These are phyloP conservation scores for Plasmodium vivax DNA, from an alignment of 169 alveolate species.

Conservation along the genomic window DNA sequence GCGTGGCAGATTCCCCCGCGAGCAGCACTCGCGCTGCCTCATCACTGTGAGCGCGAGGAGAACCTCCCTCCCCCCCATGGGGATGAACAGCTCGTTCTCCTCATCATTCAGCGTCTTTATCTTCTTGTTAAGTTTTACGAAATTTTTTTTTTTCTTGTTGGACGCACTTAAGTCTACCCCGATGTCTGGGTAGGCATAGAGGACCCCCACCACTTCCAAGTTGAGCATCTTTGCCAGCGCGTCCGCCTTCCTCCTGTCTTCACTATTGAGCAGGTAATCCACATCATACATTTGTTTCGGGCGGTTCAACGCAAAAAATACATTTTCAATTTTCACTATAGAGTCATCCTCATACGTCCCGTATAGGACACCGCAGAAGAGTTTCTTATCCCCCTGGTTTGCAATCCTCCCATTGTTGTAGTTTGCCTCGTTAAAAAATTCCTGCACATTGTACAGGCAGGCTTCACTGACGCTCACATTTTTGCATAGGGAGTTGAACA, in stretches of 20 bases:
- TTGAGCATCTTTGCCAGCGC: conserved; percentile 39
- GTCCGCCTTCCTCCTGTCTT: conserved; percentile 64
- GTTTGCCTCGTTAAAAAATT: conserved; percentile 43
- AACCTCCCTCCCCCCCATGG: conserved; percentile 75
- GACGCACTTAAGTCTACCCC: conserved; percentile 44
- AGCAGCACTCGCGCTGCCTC: neutral
- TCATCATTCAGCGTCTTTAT: conserved; percentile 54
- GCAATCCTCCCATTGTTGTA: conserved; percentile 1
- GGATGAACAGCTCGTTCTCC: conserved; percentile 66
- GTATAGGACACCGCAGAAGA: conserved; percentile 61
- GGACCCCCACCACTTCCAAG: conserved; percentile 58
- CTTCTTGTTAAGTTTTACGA: conserved; percentile 48
- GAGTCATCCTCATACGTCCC: conserved; percentile 54
- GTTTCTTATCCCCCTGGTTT: neutral
- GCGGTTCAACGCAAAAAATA: conserved; percentile 44
- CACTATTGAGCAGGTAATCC: conserved; percentile 53
- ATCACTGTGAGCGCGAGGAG: conserved; percentile 39
- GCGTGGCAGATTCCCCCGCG: neutral
- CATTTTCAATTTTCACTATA: conserved; percentile 47
- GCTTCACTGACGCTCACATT: conserved; percentile 73
- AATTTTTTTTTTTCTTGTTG: conserved; percentile 30
- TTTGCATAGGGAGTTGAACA: conserved; percentile 50
- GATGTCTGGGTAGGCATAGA: conserved; percentile 71
- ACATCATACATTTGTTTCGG: conserved; percentile 14
- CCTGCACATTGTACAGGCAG: conserved; percentile 56